These are phyloP conservation scores for Phytophthora sojae DNA, from an alignment of 352 stramenopile genomes.

Conservation along the genomic window DNA sequence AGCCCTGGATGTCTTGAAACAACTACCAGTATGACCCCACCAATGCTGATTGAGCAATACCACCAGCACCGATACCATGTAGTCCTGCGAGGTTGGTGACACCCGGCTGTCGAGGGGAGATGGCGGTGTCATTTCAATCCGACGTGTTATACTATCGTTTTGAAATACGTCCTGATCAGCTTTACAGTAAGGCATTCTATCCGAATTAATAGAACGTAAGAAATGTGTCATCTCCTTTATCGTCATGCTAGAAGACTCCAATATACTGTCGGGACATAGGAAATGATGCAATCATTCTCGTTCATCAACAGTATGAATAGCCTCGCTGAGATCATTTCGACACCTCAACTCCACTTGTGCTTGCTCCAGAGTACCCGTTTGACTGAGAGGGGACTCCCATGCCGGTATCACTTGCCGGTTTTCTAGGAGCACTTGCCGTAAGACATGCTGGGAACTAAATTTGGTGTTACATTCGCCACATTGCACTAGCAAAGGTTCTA, in stretches of 20 bases:
- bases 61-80: constrained; percentile 1
- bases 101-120: background rate
- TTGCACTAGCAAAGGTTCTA: constrained; percentile 1
- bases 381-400: constrained; percentile 1
- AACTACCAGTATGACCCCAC: constrained; percentile 5
- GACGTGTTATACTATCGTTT: background rate
- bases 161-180: background rate
- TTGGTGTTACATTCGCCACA: background rate
- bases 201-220: background rate
- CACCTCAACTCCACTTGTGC: too few relatives aligned
- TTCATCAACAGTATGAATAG: too few relatives aligned
- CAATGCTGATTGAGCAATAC: constrained; percentile 1
- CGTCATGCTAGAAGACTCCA: background rate
- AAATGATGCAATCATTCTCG: too few relatives aligned
- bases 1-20: constrained; percentile 1
- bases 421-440: constrained; percentile 4
- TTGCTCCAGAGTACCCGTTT: background rate
- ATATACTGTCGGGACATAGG: too few relatives aligned
- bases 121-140: background rate
- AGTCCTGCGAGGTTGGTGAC: background rate
- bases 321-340: too few relatives aligned
- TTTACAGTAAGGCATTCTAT: background rate
- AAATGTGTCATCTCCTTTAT: background rate
- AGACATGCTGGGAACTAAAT: constrained; percentile 11
- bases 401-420: background rate